Evolutionary conservation across 2,329 filamentous ascomycete genomes (phyloP).

Genomic region (Aspergillus novoparasiticus): DNA sequence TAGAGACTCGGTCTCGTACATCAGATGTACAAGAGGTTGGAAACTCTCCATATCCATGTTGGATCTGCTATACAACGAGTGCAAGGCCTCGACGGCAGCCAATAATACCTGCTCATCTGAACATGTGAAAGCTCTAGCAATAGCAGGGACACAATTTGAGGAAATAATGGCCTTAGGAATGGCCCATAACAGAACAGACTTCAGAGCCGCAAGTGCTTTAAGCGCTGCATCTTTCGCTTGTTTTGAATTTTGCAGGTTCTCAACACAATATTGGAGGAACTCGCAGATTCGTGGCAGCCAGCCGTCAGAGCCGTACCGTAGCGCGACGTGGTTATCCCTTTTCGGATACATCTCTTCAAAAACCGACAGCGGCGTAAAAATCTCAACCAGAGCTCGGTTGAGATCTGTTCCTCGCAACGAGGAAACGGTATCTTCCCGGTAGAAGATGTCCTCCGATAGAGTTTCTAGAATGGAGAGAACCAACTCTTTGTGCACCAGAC

Average conservation of each 20-base stretch:
- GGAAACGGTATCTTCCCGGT: slow-evolving; percentile 83
- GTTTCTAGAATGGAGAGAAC: slow-evolving; percentile 88
- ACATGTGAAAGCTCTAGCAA: slow-evolving; percentile 71
- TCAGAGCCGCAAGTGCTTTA: slow-evolving; percentile 75
- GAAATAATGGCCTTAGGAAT: slow-evolving; percentile 78
- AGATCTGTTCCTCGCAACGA: slow-evolving; percentile 80
- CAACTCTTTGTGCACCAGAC: slow-evolving; percentile 73
- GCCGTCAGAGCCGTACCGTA: slow-evolving; percentile 78
- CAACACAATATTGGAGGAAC: slow-evolving; percentile 73
- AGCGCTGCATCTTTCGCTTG: slow-evolving; percentile 71
- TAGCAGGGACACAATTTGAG: slow-evolving; percentile 68
- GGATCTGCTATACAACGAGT: slow-evolving; percentile 75
- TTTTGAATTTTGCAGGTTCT: slow-evolving; percentile 65
- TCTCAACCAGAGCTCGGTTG: slow-evolving; percentile 88
- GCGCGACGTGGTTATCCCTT: slow-evolving; percentile 67
- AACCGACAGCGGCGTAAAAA: slow-evolving; percentile 79
- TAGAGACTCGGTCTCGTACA: slow-evolving; percentile 74
- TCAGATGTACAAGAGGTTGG: slow-evolving; percentile 72
- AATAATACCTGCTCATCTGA: slow-evolving; percentile 73
- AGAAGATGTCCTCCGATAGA: slow-evolving; percentile 91
- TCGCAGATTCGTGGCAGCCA: slow-evolving; percentile 80
- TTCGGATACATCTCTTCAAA: slow-evolving; percentile 76
- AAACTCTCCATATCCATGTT: slow-evolving; percentile 80
- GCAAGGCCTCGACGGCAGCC: slow-evolving; percentile 79
- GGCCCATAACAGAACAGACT: slow-evolving; percentile 82